Evolutionary conservation across 1,284 basidiomycete species (phyloP).

Genomic region (Cryptococcus sp.): DNA sequence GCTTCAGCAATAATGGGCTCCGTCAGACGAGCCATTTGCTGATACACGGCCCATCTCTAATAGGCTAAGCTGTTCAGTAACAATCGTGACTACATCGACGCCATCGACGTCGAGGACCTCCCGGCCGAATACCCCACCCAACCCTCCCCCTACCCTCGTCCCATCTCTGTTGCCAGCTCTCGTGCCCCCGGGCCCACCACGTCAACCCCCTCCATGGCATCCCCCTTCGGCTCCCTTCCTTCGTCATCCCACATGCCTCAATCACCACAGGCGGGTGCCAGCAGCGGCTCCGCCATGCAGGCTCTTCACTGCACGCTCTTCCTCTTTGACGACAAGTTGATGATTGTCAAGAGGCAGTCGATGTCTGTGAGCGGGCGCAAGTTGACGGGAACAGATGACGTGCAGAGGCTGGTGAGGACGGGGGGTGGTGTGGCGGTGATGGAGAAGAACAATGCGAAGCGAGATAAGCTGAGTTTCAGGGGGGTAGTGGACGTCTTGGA

Average conservation of each 20-base stretch:
- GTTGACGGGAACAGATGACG: slow-evolving; percentile 79
- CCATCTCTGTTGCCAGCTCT: slow-evolving; percentile 14
- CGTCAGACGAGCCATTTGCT: not conserved
- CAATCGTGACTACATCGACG: slow-evolving; percentile 83
- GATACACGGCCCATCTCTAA: not conserved
- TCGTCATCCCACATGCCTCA: slow-evolving; percentile 50
- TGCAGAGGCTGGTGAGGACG: slow-evolving; percentile 67
- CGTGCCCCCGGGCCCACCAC: slow-evolving; percentile 26
- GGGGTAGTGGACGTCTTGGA: slow-evolving; percentile 83
- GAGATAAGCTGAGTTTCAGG: slow-evolving; percentile 76
- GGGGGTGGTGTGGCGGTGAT: slow-evolving; percentile 48
- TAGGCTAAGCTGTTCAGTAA: slow-evolving; percentile 74
- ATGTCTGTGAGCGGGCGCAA: slow-evolving; percentile 68
- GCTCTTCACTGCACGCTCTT: slow-evolving; percentile 81
- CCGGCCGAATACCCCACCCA: slow-evolving; percentile 53
- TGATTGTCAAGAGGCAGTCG: slow-evolving; percentile 82
- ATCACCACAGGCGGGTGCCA: slow-evolving; percentile 42
- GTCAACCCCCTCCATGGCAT: slow-evolving; percentile 48
- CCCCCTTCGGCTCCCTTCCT: slow-evolving; percentile 20
- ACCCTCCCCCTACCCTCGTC: slow-evolving; percentile 20
- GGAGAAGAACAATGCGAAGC: slow-evolving; percentile 54
- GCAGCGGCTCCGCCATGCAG: slow-evolving; percentile 2
- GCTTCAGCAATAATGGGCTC: slow-evolving; percentile 17
- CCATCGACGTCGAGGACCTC: slow-evolving; percentile 88
- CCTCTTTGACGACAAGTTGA: slow-evolving; percentile 90